A percentile compares a stretch with the other conserved stretches of the same genome.
phyloP scores from a whole-genome alignment of 1,284 basidiomycete genomes.

The Fomitopsis schrenkii region DNA sequence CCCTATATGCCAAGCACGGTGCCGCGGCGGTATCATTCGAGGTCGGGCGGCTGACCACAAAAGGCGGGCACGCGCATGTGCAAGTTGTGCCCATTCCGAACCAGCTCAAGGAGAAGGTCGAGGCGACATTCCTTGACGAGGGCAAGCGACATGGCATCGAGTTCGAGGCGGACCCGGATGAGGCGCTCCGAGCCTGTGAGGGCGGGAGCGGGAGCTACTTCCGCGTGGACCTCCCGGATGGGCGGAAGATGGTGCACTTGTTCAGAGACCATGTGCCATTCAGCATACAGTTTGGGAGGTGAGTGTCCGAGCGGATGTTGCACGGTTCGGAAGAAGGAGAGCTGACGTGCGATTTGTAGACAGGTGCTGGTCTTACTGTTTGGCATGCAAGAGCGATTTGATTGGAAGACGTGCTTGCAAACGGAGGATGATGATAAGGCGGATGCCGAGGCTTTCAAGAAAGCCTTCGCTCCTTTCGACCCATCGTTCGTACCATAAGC shows the following conservation, averaged over 20 bases:
- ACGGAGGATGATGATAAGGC: conserved; percentile 78
- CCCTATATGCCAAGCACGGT: conserved; percentile 69
- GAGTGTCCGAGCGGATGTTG: conserved; percentile 23
- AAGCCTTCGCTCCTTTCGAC: conserved; percentile 75
- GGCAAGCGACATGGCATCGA: conserved; percentile 66
- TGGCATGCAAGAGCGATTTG: conserved; percentile 70
- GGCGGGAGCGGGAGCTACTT: conserved; percentile 73
- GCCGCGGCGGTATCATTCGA: conserved; percentile 80
- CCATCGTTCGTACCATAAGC: conserved; percentile 30
- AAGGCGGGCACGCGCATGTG: conserved; percentile 93
- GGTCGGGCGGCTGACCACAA: conserved; percentile 76
- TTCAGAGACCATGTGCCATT: conserved; percentile 78
- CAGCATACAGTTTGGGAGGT: conserved; percentile 92
- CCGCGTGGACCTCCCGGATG: conserved; percentile 85
- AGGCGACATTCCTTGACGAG: conserved; percentile 65
- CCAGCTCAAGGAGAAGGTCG: conserved; percentile 56
- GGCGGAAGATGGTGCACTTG: conserved; percentile 81
- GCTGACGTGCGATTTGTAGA: conserved; percentile 35
- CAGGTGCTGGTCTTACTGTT: conserved; percentile 76
- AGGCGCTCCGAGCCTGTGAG: conserved; percentile 52
- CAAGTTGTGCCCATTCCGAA: conserved; percentile 83
- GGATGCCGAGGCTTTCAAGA: conserved; percentile 80
- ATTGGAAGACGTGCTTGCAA: conserved; percentile 87
- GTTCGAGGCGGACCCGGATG: conserved; percentile 57
- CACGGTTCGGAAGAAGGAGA: not conserved